Percentiles rank a stretch among this genome's conserved stretches.
phyloP scores from a whole-genome alignment of 495 filamentous ascomycete species.

The Neurospora sp. region DNA sequence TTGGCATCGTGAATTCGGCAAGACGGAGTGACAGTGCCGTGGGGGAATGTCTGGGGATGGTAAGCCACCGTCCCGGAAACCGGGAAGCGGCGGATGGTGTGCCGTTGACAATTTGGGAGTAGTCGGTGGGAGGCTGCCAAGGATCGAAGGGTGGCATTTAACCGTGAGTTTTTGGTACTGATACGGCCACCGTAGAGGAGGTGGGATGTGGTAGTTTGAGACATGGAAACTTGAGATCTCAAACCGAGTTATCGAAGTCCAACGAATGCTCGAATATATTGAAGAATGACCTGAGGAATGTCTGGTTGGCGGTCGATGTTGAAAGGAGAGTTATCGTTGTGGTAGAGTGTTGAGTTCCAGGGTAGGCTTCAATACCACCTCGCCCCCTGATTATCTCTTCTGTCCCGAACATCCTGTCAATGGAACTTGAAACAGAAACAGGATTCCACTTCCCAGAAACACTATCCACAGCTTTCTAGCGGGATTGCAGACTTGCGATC shows the following conservation, averaged over 20 bases:
- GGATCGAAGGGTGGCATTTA: background rate
- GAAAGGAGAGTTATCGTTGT: background rate
- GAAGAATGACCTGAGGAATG: background rate
- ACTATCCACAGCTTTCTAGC: background rate
- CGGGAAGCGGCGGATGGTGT: slow-evolving; percentile 9
- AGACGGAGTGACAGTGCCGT: slow-evolving; percentile 14
- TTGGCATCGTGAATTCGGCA: slow-evolving; percentile 5
- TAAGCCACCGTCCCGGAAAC: slow-evolving; percentile 9
- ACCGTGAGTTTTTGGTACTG: background rate
- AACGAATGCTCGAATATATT: background rate
- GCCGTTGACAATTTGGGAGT: slow-evolving; percentile 4
- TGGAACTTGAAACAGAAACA: background rate
- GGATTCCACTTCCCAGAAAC: background rate
- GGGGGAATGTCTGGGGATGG: background rate
- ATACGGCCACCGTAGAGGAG: background rate
- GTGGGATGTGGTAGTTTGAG: background rate
- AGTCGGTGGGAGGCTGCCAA: background rate
- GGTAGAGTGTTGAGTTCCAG: background rate
- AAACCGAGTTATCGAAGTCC: background rate
- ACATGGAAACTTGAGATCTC: background rate
- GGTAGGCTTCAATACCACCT: background rate
- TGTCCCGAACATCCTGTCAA: background rate
- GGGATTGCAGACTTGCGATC: background rate
- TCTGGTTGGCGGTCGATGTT: background rate
- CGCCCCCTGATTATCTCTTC: background rate